Conservation (phyloP, 371 early-diverging fungal species). For the Saksenaea oblongispora region DNA sequence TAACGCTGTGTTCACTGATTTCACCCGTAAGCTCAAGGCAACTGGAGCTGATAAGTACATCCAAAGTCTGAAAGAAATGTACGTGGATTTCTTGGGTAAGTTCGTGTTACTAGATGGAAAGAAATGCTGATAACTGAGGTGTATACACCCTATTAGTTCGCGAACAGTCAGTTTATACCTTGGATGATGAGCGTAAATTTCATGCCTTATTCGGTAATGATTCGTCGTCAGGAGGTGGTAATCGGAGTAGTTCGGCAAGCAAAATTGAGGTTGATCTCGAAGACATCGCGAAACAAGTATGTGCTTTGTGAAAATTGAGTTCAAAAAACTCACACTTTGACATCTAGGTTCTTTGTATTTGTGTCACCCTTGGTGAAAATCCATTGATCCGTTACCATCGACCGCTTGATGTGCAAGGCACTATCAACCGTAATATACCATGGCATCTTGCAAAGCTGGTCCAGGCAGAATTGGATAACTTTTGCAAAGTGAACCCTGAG, state of each 20-base stretch:
- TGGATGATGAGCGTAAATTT: slow-evolving; percentile 71
- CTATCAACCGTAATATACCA: slow-evolving; percentile 59
- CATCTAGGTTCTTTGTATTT: slow-evolving; percentile 65
- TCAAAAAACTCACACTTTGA: neutral
- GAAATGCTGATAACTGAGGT: neutral
- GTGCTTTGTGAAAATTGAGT: neutral
- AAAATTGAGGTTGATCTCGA: slow-evolving; percentile 64
- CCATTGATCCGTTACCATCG: slow-evolving; percentile 89
- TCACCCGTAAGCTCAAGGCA: slow-evolving; percentile 51
- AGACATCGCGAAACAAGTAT: slow-evolving; percentile 67
- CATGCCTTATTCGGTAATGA: slow-evolving; percentile 56
- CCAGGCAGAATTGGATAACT: slow-evolving; percentile 61
- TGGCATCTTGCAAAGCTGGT: slow-evolving; percentile 57
- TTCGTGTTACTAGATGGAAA: slow-evolving; percentile 1
- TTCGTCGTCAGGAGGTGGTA: slow-evolving; percentile 8
- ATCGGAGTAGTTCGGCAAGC: slow-evolving; percentile 34
- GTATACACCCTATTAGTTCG: slow-evolving; percentile 52
- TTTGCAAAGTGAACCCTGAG: slow-evolving; percentile 54
- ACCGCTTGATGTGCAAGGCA: slow-evolving; percentile 69
- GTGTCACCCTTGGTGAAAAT: slow-evolving; percentile 78
- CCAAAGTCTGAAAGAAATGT: slow-evolving; percentile 74
- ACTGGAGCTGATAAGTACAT: slow-evolving; percentile 62
- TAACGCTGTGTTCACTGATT: slow-evolving; percentile 63
- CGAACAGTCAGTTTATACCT: slow-evolving; percentile 80
- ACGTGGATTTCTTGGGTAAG: slow-evolving; percentile 68